Evolutionary conservation across 1,284 basidiomycete species (phyloP).

Genomic region (Volvariella volvacea): DNA sequence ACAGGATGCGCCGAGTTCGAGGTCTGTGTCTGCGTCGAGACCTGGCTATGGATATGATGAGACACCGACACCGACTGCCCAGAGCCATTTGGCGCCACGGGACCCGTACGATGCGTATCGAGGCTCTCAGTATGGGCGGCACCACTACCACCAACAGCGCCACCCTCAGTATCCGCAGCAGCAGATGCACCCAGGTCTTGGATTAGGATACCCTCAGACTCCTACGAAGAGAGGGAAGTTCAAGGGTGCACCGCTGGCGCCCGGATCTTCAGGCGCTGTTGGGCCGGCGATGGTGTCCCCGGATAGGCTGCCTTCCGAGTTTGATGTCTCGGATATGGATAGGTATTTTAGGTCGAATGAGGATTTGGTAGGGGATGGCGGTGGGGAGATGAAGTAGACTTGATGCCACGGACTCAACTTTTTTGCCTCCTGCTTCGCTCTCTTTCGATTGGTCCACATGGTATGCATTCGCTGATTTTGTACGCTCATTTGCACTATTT

Average conservation of each 20-base stretch:
- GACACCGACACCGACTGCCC: too few species aligned
- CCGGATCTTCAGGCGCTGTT: conserved; percentile 26
- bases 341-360: conserved; percentile 61
- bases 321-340: conserved; percentile 72
- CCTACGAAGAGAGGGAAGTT: conserved; percentile 3
- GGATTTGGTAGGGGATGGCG: too few species aligned
- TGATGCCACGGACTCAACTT: too few species aligned
- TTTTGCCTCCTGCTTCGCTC: too few species aligned
- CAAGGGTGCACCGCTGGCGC: conserved; percentile 6
- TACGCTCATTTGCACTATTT: too few species aligned
- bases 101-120: too few species aligned
- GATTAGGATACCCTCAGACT: conserved; percentile 3
- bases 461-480: too few species aligned
- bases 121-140: too few species aligned
- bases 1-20: conserved; percentile 11
- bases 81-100: conserved; percentile 1
- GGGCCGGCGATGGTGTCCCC: conserved; percentile 12
- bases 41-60: too few species aligned
- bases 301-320: conserved; percentile 45
- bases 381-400: too few species aligned
- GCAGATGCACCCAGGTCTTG: background rate
- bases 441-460: too few species aligned
- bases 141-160: background rate
- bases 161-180: background rate
- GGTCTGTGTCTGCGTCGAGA: background rate